phyloP scores from a whole-genome alignment of 805 yeast species.

The Henningerozyma blattae region DNA sequence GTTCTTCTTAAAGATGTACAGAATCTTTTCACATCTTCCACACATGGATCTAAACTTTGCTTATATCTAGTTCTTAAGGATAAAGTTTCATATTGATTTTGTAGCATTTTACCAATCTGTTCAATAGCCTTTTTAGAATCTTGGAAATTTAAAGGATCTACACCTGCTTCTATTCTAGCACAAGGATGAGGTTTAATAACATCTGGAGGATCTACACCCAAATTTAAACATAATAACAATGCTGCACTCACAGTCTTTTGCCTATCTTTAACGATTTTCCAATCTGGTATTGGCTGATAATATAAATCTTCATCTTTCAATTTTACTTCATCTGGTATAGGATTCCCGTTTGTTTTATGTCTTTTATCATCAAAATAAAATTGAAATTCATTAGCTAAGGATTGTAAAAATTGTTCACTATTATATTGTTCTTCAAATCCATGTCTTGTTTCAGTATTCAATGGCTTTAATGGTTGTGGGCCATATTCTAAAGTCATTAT shows the following conservation, averaged over 20 bases:
- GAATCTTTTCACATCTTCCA: constrained; percentile 86
- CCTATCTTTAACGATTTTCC: constrained; percentile 85
- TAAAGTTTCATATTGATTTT: constrained; percentile 78
- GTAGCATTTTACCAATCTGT: constrained; percentile 78
- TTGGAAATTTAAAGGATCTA: constrained; percentile 69
- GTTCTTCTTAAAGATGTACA: constrained; percentile 80
- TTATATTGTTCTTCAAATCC: constrained; percentile 50
- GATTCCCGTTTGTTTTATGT: constrained; percentile 82
- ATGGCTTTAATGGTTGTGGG: constrained; percentile 31
- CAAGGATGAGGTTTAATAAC: constrained; percentile 86
- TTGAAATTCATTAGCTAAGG: constrained; percentile 55
- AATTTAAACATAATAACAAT: constrained; percentile 73
- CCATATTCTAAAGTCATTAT: constrained; percentile 21
- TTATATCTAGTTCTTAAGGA: constrained; percentile 82
- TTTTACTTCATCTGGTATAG: constrained; percentile 46
- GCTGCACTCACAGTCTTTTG: constrained; percentile 93
- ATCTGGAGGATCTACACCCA: constrained; percentile 97
- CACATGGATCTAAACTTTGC: constrained; percentile 86
- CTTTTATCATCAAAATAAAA: constrained; percentile 87
- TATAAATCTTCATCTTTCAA: constrained; percentile 30
- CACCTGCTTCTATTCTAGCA: constrained; percentile 86
- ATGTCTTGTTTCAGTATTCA: constrained; percentile 51
- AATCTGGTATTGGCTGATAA: constrained; percentile 68
- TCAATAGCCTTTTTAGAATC: constrained; percentile 89
- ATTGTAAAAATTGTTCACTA: constrained; percentile 38